Evolutionary conservation across 371 early-diverging fungal genomes (phyloP), one percentile per base, ranked within the genome.

Genomic region (Syncephalastrum contaminatum): DNA sequence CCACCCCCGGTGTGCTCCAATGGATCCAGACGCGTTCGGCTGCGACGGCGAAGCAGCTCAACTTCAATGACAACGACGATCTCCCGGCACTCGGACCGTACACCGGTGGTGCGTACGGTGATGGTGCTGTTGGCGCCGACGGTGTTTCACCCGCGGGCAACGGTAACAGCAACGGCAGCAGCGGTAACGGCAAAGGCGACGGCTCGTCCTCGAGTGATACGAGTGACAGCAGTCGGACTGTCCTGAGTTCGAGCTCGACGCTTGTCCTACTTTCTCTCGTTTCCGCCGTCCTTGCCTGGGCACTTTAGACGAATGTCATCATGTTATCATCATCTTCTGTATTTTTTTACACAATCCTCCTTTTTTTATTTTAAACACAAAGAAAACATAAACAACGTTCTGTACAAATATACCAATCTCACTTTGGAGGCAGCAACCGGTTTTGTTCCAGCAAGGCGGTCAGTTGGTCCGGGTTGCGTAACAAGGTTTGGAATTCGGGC

Each of bases 41-140:
- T 18, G 56, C 73, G 48, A 43, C 67, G 16, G 52, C 61, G 39
- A 48, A 56, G 19, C 77, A 73, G 24, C 60, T 77, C n/a, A 60
- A 64, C 21, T 64, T 77, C 43, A 44, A 25, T 18, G 72, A 71
- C 52, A 58, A 43, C 3, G 77, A 77, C 54, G 77, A 77, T 56
- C 56, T 76, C 12, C 64, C 69, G 41, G 53, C 73, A 15, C 50
- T 76, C 13, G 62, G 67, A 27, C 55, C 69, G n/a, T 73, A 73
- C 43, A 65, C 53, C 8, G 65, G 56, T 19, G 73, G 73, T 20
- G 51, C 59, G n/a, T 53, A 54, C 36, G 53, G 66, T 56, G 61
- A 67, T 51, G 56, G 36, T 30, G 36, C 36, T 30, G 36, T 30
- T 30, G 36, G 36, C 36, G 36, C 36, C 36, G 36, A 30, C 10